Percentiles rank a stretch among this genome's conserved stretches.
Evolutionary conservation across 345 rosid species (phyloP).

Genomic region (Balakata baccata): DNA sequence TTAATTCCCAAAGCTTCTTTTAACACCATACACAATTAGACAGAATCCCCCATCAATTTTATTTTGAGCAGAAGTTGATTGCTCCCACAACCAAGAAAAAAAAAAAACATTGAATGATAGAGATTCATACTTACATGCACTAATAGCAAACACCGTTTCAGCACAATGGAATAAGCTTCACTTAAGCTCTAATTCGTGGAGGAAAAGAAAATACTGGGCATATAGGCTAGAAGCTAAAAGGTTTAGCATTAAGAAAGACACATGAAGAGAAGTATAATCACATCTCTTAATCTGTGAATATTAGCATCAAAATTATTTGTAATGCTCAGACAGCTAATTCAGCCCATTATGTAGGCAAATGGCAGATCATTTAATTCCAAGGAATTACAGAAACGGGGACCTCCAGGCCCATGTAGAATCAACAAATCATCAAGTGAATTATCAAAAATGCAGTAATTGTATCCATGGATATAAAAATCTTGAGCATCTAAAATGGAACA

Average conservation of each 20-base stretch:
- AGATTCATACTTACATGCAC: neutral
- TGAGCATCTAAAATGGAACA: neutral
- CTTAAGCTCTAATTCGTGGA: neutral
- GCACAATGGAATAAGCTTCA: neutral
- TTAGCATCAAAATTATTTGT: neutral
- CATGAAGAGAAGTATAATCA: neutral
- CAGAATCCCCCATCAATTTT: conserved; percentile 13
- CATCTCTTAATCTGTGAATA: neutral
- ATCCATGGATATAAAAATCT: conserved; percentile 5
- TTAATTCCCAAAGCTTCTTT: conserved; percentile 5
- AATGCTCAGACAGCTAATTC: neutral
- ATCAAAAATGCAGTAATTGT: neutral
- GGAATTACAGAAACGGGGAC: neutral
- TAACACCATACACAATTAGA: neutral
- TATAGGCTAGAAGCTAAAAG: neutral
- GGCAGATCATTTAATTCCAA: neutral
- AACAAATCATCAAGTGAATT: neutral
- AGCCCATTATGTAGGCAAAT: neutral
- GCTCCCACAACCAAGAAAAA: conserved; percentile 4
- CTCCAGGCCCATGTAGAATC: neutral
- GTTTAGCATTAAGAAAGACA: neutral
- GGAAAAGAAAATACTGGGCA: neutral
- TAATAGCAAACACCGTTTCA: neutral
- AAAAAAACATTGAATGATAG: neutral
- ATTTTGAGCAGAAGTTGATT: neutral